Evolutionary conservation across 2,329 filamentous ascomycete genomes (phyloP).

Genomic region (Kalmusia sp.): DNA sequence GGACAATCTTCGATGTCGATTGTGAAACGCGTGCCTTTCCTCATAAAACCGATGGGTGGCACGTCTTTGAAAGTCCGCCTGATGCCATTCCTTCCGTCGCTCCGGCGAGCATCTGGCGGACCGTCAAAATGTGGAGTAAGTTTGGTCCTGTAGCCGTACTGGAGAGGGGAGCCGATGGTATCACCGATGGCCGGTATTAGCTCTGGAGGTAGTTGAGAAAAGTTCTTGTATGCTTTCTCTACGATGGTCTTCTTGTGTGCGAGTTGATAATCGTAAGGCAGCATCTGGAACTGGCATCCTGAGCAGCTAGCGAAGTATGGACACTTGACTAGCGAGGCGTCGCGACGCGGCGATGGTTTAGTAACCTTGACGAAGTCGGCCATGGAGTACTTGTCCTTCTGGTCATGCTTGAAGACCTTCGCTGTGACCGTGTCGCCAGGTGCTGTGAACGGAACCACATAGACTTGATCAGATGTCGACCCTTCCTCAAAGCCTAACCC

Average conservation of each 20-base stretch:
- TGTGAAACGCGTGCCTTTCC: slow-evolving; percentile 79
- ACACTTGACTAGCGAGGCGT: slow-evolving; percentile 79
- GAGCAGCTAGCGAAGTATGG: slow-evolving; percentile 85
- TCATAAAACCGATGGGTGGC: slow-evolving; percentile 88
- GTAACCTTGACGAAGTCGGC: slow-evolving; percentile 84
- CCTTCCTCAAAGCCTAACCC: slow-evolving; percentile 78
- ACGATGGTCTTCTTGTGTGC: slow-evolving; percentile 84
- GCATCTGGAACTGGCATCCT: slow-evolving; percentile 97
- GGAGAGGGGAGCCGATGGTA: slow-evolving; percentile 87
- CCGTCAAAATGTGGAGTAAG: slow-evolving; percentile 95
- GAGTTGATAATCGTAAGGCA: slow-evolving; percentile 86
- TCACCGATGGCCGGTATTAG: slow-evolving; percentile 78
- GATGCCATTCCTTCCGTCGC: slow-evolving; percentile 58
- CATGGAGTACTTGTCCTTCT: slow-evolving; percentile 70
- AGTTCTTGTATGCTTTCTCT: slow-evolving; percentile 90
- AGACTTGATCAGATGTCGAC: slow-evolving; percentile 70
- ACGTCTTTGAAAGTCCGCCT: slow-evolving; percentile 66
- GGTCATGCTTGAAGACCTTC: slow-evolving; percentile 78
- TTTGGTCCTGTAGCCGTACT: slow-evolving; percentile 96
- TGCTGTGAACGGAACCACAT: slow-evolving; percentile 85
- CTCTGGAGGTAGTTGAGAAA: slow-evolving; percentile 80
- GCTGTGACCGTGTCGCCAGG: slow-evolving; percentile 83
- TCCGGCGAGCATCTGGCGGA: slow-evolving; percentile 62
- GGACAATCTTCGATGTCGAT: slow-evolving; percentile 98
- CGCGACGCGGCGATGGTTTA: slow-evolving; percentile 75